These are phyloP conservation scores for Alternaria sp. DNA, from an alignment of 2,329 filamentous ascomycete genomes.

Conservation along the genomic window DNA sequence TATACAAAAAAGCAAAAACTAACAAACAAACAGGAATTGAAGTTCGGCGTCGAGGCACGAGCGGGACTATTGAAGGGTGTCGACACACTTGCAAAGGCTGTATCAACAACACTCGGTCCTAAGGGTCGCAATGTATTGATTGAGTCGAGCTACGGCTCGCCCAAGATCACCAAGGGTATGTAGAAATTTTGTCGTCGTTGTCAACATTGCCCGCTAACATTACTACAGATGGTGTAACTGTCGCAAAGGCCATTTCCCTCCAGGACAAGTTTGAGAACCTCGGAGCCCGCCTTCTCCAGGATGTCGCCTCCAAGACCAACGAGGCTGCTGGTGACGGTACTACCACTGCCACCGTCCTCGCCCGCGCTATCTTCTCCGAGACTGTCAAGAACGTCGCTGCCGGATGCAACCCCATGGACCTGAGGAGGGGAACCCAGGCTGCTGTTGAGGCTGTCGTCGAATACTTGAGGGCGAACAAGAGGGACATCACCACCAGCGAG, in stretches of 20 bases:
- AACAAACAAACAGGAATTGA: constrained; percentile 75
- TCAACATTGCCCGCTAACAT: constrained; percentile 23
- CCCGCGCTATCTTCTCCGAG: constrained; percentile 98
- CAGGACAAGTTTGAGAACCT: constrained; percentile 99
- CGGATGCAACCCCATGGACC: constrained; percentile 99
- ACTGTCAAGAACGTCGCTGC: constrained; percentile 99
- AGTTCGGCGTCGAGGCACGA: constrained; percentile 95
- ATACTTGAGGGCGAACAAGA: constrained; percentile 94
- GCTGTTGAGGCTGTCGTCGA: constrained; percentile 94
- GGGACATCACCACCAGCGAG: constrained; percentile 95
- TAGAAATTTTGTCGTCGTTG: background rate
- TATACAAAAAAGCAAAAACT: constrained; percentile 2
- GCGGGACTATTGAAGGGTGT: constrained; percentile 90
- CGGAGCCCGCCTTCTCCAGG: constrained; percentile 93
- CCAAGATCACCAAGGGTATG: constrained; percentile 98
- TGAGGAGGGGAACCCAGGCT: constrained; percentile 95
- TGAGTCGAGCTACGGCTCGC: constrained; percentile 97
- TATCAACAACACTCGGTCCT: constrained; percentile 93
- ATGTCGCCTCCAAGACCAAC: constrained; percentile 99
- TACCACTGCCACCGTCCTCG: constrained; percentile 96
- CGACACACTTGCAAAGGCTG: constrained; percentile 94
- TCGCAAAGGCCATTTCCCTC: constrained; percentile 80
- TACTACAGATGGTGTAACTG: constrained; percentile 59
- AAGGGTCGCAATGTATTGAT: constrained; percentile 99
- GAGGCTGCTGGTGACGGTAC: constrained; percentile 98